Evolutionary conservation across 1,284 basidiomycete genomes (phyloP).

Genomic region (Marasmius sp.): DNA sequence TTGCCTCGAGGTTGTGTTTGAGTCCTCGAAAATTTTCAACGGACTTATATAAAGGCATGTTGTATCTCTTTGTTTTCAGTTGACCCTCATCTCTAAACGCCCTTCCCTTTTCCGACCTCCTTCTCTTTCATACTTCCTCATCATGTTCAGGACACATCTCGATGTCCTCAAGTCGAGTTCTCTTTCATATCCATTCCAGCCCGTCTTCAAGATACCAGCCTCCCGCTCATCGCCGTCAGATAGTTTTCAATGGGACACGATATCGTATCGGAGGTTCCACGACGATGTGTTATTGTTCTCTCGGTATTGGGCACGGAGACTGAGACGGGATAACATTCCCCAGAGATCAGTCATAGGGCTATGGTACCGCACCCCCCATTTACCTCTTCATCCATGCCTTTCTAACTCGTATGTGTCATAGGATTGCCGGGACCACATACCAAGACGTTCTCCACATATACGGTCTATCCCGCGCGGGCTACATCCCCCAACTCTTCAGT

Average conservation of each 20-base stretch:
- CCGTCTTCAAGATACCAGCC: constrained; percentile 52
- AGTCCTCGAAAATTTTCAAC: neutral
- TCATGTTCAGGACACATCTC: constrained; percentile 45
- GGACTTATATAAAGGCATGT: neutral
- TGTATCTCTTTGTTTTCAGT: neutral
- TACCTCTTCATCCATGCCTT: neutral
- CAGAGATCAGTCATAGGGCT: constrained; percentile 61
- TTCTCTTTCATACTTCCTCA: neutral
- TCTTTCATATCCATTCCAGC: constrained; percentile 35
- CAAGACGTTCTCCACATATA: constrained; percentile 69
- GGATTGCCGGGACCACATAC: constrained; percentile 69
- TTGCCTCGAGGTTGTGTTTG: neutral
- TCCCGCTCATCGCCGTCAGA: constrained; percentile 29
- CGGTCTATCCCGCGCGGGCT: constrained; percentile 68
- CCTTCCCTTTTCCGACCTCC: neutral
- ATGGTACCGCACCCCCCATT: constrained; percentile 46
- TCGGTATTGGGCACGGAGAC: constrained; percentile 50
- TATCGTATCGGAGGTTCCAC: constrained; percentile 55
- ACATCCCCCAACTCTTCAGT: constrained; percentile 71
- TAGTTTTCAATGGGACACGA: constrained; percentile 44
- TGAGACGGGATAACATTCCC: constrained; percentile 43
- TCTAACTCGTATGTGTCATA: constrained; percentile 24
- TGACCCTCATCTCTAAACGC: neutral
- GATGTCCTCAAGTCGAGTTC: constrained; percentile 48
- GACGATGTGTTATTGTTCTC: constrained; percentile 55